A percentile compares a stretch with the other conserved stretches of the same genome.
Evolutionary conservation across 2,329 filamentous ascomycete species (phyloP).

Genomic region (Drechslera avenae): DNA sequence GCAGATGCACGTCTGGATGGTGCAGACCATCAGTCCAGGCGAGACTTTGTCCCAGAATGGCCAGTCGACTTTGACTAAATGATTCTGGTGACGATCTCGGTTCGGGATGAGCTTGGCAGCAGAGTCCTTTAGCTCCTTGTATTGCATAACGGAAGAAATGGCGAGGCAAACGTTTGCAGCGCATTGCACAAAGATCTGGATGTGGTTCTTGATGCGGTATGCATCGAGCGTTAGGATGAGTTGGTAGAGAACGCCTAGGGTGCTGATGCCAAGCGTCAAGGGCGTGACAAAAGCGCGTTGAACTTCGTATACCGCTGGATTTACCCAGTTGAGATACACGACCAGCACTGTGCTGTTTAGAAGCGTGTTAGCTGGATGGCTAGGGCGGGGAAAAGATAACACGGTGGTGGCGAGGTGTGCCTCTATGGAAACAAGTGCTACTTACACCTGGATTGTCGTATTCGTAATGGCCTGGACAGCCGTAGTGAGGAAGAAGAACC

Average conservation of each 20-base stretch:
- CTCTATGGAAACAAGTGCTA: too few species aligned
- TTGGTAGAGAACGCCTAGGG: slow-evolving; percentile 29
- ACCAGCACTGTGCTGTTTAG: slow-evolving; percentile 18
- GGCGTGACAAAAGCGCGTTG: slow-evolving; percentile 23
- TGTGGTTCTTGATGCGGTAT: slow-evolving; percentile 29
- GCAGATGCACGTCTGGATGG: slow-evolving; percentile 8
- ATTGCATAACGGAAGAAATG: slow-evolving; percentile 25
- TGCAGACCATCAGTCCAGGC: slow-evolving; percentile 6
- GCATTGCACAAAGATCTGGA: slow-evolving; percentile 29
- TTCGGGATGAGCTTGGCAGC: background rate
- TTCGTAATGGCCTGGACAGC: slow-evolving; percentile 18
- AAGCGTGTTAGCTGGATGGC: background rate
- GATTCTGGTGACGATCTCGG: too few species aligned
- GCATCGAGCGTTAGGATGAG: slow-evolving; percentile 30
- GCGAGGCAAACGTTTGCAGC: slow-evolving; percentile 27
- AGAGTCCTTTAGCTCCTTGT: slow-evolving; percentile 14
- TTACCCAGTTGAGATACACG: slow-evolving; percentile 25
- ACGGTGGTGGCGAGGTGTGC: too few species aligned
- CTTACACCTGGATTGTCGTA: slow-evolving; percentile 23
- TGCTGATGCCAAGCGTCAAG: slow-evolving; percentile 20
- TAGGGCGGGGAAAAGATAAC: background rate
- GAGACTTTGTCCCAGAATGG: slow-evolving; percentile 12
- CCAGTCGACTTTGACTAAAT: slow-evolving; percentile 22
- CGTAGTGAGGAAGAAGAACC: slow-evolving; percentile 21
- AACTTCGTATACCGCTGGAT: slow-evolving; percentile 24